A percentile compares a stretch with the other conserved stretches of the same genome.
phyloP scores from a whole-genome alignment of 2,329 filamentous ascomycete species.

The Paraphoma chrysanthemicola region DNA sequence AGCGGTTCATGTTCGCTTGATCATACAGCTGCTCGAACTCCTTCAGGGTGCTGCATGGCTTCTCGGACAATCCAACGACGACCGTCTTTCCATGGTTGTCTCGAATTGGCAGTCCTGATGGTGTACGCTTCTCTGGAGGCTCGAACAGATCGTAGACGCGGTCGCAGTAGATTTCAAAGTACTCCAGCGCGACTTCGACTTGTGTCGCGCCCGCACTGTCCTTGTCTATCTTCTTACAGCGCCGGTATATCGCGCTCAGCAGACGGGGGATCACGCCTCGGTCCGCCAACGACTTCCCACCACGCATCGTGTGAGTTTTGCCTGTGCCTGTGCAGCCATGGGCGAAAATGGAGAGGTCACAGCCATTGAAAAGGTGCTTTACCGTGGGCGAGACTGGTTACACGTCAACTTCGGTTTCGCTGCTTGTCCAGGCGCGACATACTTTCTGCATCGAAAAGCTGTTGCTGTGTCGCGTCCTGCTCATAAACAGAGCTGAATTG shows the following conservation, averaged over 20 bases:
- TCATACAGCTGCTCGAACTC: constrained; percentile 92
- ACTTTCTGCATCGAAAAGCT: constrained; percentile 90
- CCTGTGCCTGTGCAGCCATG: constrained; percentile 94
- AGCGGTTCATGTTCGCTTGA: constrained; percentile 87
- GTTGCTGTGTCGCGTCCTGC: constrained; percentile 78
- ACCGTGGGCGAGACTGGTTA: constrained; percentile 80
- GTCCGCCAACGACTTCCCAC: constrained; percentile 83
- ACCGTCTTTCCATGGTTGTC: constrained; percentile 88
- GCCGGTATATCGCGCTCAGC: constrained; percentile 83
- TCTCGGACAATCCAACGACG: constrained; percentile 84
- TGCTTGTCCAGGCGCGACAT: constrained; percentile 24
- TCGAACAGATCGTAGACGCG: constrained; percentile 93
- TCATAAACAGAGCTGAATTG: constrained; percentile 95
- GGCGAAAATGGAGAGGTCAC: constrained; percentile 77
- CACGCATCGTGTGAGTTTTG: constrained; percentile 96
- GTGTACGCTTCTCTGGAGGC: constrained; percentile 82
- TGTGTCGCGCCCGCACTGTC: constrained; percentile 74
- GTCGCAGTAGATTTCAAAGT: constrained; percentile 98
- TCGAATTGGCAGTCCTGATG: constrained; percentile 79
- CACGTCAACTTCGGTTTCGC: constrained; percentile 22
- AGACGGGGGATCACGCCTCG: constrained; percentile 87
- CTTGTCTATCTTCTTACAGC: constrained; percentile 84
- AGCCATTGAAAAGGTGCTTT: constrained; percentile 89
- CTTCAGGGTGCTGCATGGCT: constrained; percentile 81
- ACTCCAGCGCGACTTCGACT: constrained; percentile 80